Percentiles rank a stretch among this genome's conserved stretches.
These are phyloP conservation scores for Eucalyptus erythrocorys DNA, from an alignment of 345 rosid genomes.

Conservation along the genomic window DNA sequence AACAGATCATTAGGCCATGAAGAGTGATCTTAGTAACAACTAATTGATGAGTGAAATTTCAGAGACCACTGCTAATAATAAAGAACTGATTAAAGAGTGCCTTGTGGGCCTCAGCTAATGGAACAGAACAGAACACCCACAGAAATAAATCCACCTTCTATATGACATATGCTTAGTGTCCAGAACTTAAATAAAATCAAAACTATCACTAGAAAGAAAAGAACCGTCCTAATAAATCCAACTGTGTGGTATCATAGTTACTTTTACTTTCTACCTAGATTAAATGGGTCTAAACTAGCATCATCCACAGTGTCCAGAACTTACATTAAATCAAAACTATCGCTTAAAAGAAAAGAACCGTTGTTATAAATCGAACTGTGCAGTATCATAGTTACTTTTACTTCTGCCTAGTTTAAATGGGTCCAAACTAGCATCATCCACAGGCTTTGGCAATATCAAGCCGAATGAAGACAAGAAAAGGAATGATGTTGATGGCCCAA, in stretches of 20 bases:
- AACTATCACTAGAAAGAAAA: background rate
- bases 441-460: background rate
- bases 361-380: background rate
- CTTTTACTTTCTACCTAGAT: background rate
- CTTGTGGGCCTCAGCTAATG: background rate
- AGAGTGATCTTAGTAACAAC: background rate
- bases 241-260: background rate
- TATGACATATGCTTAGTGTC: background rate
- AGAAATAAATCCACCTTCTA: background rate
- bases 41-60: background rate
- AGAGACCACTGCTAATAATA: background rate
- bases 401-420: background rate
- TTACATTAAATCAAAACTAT: background rate
- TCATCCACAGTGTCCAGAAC: background rate
- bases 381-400: background rate
- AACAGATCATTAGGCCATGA: constrained; percentile 11
- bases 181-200: background rate
- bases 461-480: background rate
- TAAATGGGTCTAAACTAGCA: background rate
- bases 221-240: background rate
- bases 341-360: background rate
- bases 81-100: background rate
- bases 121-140: background rate
- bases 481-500: background rate
- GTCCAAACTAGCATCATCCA: background rate